These are phyloP conservation scores for Fusarium burgessii DNA, from an alignment of 2,329 filamentous ascomycete species.

Conservation along the genomic window DNA sequence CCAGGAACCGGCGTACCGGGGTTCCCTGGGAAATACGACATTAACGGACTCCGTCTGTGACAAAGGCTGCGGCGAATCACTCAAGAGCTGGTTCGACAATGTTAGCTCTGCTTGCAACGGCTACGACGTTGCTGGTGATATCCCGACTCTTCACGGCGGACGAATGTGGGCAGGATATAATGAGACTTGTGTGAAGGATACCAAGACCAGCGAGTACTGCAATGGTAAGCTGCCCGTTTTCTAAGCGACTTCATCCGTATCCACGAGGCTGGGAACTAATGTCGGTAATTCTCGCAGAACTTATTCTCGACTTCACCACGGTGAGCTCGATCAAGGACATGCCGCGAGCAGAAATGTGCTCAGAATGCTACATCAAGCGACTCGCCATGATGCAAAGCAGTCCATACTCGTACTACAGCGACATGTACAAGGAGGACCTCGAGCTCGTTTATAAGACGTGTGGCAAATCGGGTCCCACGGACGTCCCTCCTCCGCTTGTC, in stretches of 20 bases:
- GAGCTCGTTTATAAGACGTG: constrained; percentile 24
- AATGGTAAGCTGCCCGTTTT: constrained; percentile 23
- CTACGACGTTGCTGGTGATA: neutral
- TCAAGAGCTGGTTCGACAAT: constrained; percentile 17
- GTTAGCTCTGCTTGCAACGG: constrained; percentile 9
- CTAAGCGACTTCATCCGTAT: neutral
- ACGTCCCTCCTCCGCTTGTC: neutral
- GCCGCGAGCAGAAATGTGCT: constrained; percentile 42
- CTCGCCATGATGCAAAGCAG: constrained; percentile 44
- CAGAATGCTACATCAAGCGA: constrained; percentile 34
- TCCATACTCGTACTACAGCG: constrained; percentile 40
- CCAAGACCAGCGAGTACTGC: constrained; percentile 26
- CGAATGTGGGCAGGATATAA: constrained; percentile 33
- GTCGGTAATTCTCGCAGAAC: neutral
- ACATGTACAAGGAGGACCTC: constrained; percentile 15
- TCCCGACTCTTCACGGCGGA: neutral
- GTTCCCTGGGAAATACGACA: constrained; percentile 1
- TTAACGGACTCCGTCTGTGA: constrained; percentile 20
- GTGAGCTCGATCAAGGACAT: constrained; percentile 24
- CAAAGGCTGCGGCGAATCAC: constrained; percentile 6
- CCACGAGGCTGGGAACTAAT: neutral
- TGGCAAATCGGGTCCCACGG: constrained; percentile 3
- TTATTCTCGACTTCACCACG: constrained; percentile 4
- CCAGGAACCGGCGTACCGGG: constrained; percentile 6
- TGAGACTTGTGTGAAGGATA: constrained; percentile 36